Base-by-base conservation (phyloP, 2,329 filamentous ascomycete genomes). In the Neofusicoccum cordaticola region DNA sequence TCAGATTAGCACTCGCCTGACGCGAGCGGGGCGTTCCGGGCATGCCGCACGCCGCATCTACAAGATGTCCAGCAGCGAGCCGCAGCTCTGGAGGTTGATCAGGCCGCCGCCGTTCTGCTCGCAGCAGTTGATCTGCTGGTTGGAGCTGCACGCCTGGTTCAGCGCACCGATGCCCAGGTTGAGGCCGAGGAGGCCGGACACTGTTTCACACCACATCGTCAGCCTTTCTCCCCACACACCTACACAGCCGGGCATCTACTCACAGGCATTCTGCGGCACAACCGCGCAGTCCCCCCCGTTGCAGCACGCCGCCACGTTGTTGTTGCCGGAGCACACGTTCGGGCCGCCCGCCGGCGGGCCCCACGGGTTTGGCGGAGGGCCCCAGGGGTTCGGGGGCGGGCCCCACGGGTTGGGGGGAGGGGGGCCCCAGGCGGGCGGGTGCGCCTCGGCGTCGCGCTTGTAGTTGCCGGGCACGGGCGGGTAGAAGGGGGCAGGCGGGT, bases 61-160 rank as follows among this genome's bases (percentile, higher is more conserved):
- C 13, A 57, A 17, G 37, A 57, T 31, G 27, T 57, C 52, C 6
- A 57, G 2, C 35, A 45, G 52, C 17, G 52, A 13, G 2, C 52
- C 52, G 39, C 52, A 57, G 52, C 22, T 57, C 35, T 34, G 35
- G 13, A 57, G 4, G 19, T 41, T 41, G 12, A 56, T 17, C 17
- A 56, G 22, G 9, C 19, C 22, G 37, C 52, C 37, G 15, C 39
- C 39, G 13, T 57, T 31, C 37, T 44, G 37, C 6, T 9, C 2
- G 22, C 52, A 57, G 52, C 52, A 57, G 52, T 31, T 57, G 52
- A 57, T 34, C 19, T 44, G 12, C 52, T 57, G 52, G 12, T 57
- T 12, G 5, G 52, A 4, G 13, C 9, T 13, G 22, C 52, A 57
- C 34, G 22, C 41, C 12, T 45, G 7, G 39, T 12, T 44, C 19